Evolutionary conservation across 1,284 basidiomycete genomes (phyloP), one percentile per base, ranked within the genome.

Genomic region (Fomitopsis pinicola): DNA sequence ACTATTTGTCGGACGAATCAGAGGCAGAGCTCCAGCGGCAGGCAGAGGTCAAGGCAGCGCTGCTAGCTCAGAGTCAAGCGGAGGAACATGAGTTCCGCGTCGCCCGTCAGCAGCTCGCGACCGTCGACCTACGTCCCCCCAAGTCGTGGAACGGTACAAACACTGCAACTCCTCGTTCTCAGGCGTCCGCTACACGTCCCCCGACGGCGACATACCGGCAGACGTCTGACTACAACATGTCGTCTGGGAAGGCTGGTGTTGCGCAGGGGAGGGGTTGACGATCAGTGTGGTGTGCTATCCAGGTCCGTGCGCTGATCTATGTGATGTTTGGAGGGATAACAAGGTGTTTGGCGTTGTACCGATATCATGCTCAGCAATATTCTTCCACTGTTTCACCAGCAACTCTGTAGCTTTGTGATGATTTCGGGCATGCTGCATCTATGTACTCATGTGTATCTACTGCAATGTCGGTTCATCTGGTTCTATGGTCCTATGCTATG

Each of bases 1-100:
- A 92, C 71, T 92, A 92, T 72, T 75, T 92, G 35, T 92, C 91
- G 28, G 90, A 92, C 69, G 90, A 92, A 73, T 91, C 89, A 15
- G 90, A 92, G 68, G 89, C 86, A 46, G 90, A 92, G 72, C 74
- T 92, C 59, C 90, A 92, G 75, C 80, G 89, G 62, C 90, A 92
- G 73, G 90, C 90, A 10, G 91, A 92, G 68, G 84, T 83, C 30
- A 84, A 82, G 65, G 91, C 91, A 2, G 87, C 85, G 5, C 70
- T 89, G 53, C 72, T 89, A 19, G 89, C 89, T n/a, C 88, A 91
- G 75, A 89, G 83, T 64, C 86, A 88, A 66, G 82, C 84, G 58
- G 90, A 92, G 72, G 91, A 92, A 69, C 76, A 82, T 65, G 90
- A 92, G 71, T 92, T 92, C 74, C 87, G 82, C 68, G 83, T 85